Evolutionary conservation across 176 grass and related monocot species (phyloP).

Genomic region (Aegilops tauschii): DNA sequence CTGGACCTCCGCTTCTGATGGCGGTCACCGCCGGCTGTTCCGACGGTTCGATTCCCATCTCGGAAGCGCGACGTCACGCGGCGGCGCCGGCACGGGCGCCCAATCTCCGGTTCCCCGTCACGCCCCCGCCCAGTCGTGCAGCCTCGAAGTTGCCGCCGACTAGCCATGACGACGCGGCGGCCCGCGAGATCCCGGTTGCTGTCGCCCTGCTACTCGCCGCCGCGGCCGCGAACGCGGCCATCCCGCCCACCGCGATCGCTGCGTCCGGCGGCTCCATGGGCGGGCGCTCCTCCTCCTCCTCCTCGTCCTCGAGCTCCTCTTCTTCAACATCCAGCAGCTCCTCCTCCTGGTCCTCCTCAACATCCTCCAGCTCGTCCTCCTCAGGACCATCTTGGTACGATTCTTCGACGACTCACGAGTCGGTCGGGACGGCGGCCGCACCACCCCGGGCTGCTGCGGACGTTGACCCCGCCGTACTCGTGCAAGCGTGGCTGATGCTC

Average conservation of each 20-base stretch:
- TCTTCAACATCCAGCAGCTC: neutral
- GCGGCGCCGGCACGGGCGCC: neutral
- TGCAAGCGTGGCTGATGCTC: neutral
- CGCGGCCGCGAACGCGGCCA: neutral
- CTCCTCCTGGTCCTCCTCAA: neutral
- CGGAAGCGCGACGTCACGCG: neutral
- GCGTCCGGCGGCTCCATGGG: constrained; percentile 35
- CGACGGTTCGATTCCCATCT: neutral
- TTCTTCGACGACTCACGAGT: neutral
- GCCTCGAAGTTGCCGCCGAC: neutral
- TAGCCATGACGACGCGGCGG: neutral
- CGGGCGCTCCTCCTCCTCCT: constrained; percentile 7
- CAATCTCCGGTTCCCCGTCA: neutral
- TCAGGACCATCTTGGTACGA: neutral
- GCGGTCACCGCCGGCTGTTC: neutral
- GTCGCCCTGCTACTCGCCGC: neutral
- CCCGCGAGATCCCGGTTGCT: neutral
- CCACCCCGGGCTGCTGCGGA: neutral
- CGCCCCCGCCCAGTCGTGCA: neutral
- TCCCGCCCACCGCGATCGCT: constrained; percentile 1
- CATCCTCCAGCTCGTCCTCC: neutral
- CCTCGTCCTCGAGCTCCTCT: neutral
- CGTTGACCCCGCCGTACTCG: neutral
- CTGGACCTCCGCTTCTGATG: neutral
- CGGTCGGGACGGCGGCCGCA: constrained; percentile 9